Base-by-base conservation (phyloP, 2,329 filamentous ascomycete genomes). In the Trichoderma breve region DNA sequence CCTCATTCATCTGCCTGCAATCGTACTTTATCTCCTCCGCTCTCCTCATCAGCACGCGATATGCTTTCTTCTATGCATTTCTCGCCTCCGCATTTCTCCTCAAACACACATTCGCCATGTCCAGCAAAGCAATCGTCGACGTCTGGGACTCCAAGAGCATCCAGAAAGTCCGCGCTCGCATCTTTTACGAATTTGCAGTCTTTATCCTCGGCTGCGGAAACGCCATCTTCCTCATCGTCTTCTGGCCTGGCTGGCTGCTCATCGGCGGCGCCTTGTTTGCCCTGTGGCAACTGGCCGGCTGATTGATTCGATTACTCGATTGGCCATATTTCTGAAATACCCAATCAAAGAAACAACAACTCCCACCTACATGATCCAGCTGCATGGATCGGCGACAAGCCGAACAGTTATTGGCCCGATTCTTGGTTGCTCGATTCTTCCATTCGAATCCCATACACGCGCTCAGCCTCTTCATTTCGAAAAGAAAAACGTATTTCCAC, bases 401-500 rank as follows among this genome's bases (percentile, higher is more conserved):
- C 30, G 9, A n/a, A 30, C 24, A 51, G 51, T 30, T 32, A 32
- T 18, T 39, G 67, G n/a, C 55, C 53, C 9, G 34, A 26, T 32
- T 39, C 14, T 32, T 5, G 55, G 14, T 12, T 28, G 36, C 36
- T 34, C 65, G 24, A 36, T 8, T 9, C 21, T 51, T 51, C 9
- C 21, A 57, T 32, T 12, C n/a, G 39, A 34, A 39, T 26, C 60
- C 4, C 65, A 61, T 18, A 18, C 12, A 18, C 15, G 21, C n/a
- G 8, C 26, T 73, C 65, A 55, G 24, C 62, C 68, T 51, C 82
- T 15, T 70, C 80, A 83, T 58, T 79, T 79, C 34, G 88, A 87
- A 80, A 94, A 95, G 86, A 99, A 99, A 81, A 98, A 98, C 0
- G 93, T 90, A 82, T 99, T 99, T 14, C 96, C 96, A 70, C 94